Evolutionary conservation across 768 basidiomycete genomes (phyloP).

Genomic region (Tulasnella sp.): DNA sequence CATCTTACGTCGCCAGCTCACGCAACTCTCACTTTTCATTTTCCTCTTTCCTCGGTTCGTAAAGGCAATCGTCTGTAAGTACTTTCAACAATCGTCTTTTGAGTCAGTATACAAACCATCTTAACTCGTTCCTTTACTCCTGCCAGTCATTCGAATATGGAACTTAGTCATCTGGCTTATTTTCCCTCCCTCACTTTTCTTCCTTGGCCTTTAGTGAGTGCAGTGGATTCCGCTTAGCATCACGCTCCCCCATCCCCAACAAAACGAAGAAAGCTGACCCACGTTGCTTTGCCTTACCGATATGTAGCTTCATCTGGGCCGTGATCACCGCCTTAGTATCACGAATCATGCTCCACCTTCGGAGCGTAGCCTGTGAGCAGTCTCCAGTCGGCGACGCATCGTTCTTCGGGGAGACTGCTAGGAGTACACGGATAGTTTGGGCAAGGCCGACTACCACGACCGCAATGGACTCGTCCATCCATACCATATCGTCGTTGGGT

Average conservation of each 20-base stretch:
- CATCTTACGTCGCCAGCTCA: background rate
- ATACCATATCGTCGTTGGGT: background rate
- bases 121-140: too few species aligned
- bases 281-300: background rate
- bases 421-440: background rate
- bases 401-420: background rate
- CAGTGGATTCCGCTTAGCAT: background rate
- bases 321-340: conserved; percentile 18
- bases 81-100: background rate
- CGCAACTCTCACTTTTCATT: background rate
- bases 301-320: conserved; percentile 9
- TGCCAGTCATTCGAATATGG: background rate
- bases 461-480: background rate
- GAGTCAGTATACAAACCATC: background rate
- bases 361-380: background rate
- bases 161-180: background rate
- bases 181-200: background rate
- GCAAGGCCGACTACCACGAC: background rate
- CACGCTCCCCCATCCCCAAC: background rate
- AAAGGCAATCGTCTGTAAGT: background rate
- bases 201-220: background rate
- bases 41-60: background rate
- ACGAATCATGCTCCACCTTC: conserved; percentile 10
- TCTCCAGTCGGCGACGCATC: background rate
- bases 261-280: background rate